A percentile compares a stretch with the other conserved stretches of the same genome.
phyloP scores from a whole-genome alignment of 306 rosid genomes.

The Crotalaria pallida region DNA sequence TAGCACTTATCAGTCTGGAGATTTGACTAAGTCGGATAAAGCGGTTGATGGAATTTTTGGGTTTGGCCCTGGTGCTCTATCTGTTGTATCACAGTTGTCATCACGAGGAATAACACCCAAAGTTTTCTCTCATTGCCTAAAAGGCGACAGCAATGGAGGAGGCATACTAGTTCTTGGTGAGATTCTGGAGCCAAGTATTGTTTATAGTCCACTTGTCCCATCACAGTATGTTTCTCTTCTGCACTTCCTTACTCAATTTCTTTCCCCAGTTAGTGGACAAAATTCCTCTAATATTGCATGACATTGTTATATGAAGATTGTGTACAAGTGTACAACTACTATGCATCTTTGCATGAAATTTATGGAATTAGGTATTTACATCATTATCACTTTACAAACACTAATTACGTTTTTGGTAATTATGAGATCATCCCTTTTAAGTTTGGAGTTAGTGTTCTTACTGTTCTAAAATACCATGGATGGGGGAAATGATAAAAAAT shows the following conservation, averaged over 20 bases:
- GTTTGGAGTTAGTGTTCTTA: not conserved
- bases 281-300: not conserved
- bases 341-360: not conserved
- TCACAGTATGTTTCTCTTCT: constrained; percentile 76
- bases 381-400: not conserved
- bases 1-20: constrained; percentile 80
- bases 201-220: constrained; percentile 88
- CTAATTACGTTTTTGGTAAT: not conserved
- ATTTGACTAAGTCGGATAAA: constrained; percentile 73
- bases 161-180: constrained; percentile 97
- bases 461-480: not conserved
- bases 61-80: constrained; percentile 83
- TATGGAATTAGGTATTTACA: not conserved
- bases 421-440: not conserved
- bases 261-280: not conserved
- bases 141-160: constrained; percentile 89
- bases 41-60: constrained; percentile 96
- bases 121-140: constrained; percentile 90
- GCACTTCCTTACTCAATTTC: constrained; percentile 20
- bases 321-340: not conserved
- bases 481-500: constrained; percentile 1
- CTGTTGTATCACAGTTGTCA: constrained; percentile 84
- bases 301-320: constrained; percentile 1
- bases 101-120: constrained; percentile 75
- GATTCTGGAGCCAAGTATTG: constrained; percentile 89